A percentile compares a stretch with the other conserved stretches of the same genome.
Evolutionary conservation across 2,329 filamentous ascomycete genomes (phyloP).

Genomic region (Camptophora hylomeconis): DNA sequence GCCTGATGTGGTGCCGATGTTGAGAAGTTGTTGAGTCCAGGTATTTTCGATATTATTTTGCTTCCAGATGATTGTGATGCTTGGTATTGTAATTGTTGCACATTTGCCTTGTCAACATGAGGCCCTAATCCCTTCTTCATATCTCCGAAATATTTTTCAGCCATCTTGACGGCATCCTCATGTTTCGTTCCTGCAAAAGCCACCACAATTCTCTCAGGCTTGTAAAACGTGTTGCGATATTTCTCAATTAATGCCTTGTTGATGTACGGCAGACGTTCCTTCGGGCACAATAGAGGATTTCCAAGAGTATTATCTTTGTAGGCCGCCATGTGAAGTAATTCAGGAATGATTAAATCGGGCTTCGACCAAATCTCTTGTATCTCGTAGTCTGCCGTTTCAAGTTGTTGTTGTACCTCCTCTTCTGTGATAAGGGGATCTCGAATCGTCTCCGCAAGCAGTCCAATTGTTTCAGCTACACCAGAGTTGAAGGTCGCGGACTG

Average conservation of each 20-base stretch:
- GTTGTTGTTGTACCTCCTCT: constrained; percentile 72
- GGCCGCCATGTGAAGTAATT: constrained; percentile 87
- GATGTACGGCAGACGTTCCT: constrained; percentile 66
- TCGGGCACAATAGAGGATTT: constrained; percentile 81
- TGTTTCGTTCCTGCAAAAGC: constrained; percentile 91
- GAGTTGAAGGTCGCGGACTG: constrained; percentile 96
- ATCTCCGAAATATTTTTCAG: constrained; percentile 80
- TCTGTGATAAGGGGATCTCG: constrained; percentile 73
- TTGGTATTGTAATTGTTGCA: constrained; percentile 24
- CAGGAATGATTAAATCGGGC: constrained; percentile 87
- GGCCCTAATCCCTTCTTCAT: constrained; percentile 52
- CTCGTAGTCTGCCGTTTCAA: constrained; percentile 88
- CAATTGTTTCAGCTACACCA: constrained; percentile 69
- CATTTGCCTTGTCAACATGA: constrained; percentile 13
- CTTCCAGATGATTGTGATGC: constrained; percentile 24
- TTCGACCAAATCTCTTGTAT: constrained; percentile 97
- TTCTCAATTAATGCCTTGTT: constrained; percentile 58
- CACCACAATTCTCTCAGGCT: constrained; percentile 81
- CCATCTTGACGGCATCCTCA: constrained; percentile 60
- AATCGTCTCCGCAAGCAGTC: constrained; percentile 83
- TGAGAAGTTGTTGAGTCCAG: constrained; percentile 81
- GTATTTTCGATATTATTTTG: constrained; percentile 65
- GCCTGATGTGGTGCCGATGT: constrained; percentile 55
- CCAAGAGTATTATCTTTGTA: constrained; percentile 94
- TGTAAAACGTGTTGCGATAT: constrained; percentile 75